Base-by-base conservation (phyloP, 2,329 filamentous ascomycete genomes). In the Chrysoporthe deuterocubensis region DNA sequence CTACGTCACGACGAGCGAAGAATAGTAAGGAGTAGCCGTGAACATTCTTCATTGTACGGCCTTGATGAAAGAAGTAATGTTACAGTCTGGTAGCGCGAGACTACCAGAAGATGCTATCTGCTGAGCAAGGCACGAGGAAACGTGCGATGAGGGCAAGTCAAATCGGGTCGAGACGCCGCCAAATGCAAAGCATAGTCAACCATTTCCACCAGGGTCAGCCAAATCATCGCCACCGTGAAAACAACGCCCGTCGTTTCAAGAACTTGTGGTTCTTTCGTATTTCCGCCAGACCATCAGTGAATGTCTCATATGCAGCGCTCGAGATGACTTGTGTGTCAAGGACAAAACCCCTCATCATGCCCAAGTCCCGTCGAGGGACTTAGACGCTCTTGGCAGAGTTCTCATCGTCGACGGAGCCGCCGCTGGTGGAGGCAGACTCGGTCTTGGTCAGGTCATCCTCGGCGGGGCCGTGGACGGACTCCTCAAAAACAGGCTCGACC, bases 401-500 rank as follows among this genome's bases (percentile, higher is more conserved):
- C 67, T 87, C 85, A 71, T 87, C 85, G 71, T 87, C 84, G 64
- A 86, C 84, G 72, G 78, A 75, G 71, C 78, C 91, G 74, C 84
- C 85, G 72, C 80, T 82, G 74, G 83, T 88, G 78, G 88, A 89
- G 71, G 87, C 88, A 68, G 82, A 83, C 75, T 87, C 85, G 44
- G 82, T 85, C 81, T 87, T 86, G 75, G 79, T 82, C 69, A 86
- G 81, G 68, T 85, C 85, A 66, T 90, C 84, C 62, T 88, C 83
- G 63, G 88, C 56, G 40, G 82, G 85, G 42, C 92, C 93, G 76
- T 96, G 93, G 68, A 96, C 71, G 65, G 88, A 87, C 81, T 97
- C 94, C 79, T 98, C 94, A 73, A 97, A 97, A 76, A 97, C 92
- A 52, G 94, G 94, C 76, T 98, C 95, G 21, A 88, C 85, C 74